Base-by-base conservation (phyloP, 108 stramenopile species). In the Skeletonema costatum region DNA sequence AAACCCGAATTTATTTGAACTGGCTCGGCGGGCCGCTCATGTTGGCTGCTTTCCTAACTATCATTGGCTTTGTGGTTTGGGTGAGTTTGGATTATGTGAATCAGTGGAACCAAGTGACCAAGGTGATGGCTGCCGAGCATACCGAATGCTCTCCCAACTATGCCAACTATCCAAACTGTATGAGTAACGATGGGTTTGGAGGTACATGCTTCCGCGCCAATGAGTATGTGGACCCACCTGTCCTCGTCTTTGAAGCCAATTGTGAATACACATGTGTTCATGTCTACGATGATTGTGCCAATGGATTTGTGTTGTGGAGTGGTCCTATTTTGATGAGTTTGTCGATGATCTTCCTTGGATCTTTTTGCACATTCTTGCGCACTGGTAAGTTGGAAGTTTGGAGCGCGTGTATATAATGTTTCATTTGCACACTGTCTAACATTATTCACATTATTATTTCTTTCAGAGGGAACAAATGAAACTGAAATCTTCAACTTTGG, bases 271-370 rank as follows among this genome's bases (percentile, higher is more conserved):
- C 64, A 29, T 75, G 80, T 32, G 33, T 74, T 19, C 53, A 67
- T 61, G 76, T 87, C 7, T 87, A 87, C 63, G 77, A 77, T 31
- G 66, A 65, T 12, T 89, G 88, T 61, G 42, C 50, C 16, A 85
- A 86, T 72, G 73, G 74, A 31, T 83, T 87, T 60, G 74, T 89
- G 38, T 62, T 89, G 36, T 89, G 88, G 88, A 70, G 42, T 21
- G 84, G 84, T 11, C 88, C 88, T 36, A 29, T 85, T 5, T 42
- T 89, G 48, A 74, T 85, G 32, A 68, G 80, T 60, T 31, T 87
- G 16, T 61, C 48, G 11, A 68, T 89, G 60, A 32, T 87, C 19
- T 87, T 87, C 65, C 68, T 85, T 5, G 64, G 83, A 30, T 83
- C 85, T 74, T 82, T 87, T 70, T 79, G 81, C 64, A 80, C 81